Base-by-base conservation (phyloP, 192 early-diverging fungal genomes). In the Phycomyces blakesleeanus region DNA sequence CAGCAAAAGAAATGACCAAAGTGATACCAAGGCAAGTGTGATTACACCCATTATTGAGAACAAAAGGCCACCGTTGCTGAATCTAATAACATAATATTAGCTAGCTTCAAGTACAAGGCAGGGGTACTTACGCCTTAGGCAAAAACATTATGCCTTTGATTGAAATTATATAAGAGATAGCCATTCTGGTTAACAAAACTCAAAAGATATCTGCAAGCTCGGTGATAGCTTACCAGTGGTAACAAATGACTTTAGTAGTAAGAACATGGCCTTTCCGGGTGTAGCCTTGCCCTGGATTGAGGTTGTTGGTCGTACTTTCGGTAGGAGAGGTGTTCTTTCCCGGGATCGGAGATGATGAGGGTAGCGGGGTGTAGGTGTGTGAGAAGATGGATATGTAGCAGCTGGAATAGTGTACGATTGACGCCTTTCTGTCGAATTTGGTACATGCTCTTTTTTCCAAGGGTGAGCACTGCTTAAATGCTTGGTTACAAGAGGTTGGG, bases 221-320 rank as follows among this genome's bases (percentile, higher is more conserved):
- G 29, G 3, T 7, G 29, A 34, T n/a, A 12, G n/a, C 12, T 39
- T 62, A 70, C 68, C 71, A 27, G 71, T 73, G 26, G 65, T 66
- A 24, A 73, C 86, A 85, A 92, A 92, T 4, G 90, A 81, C 75
- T 92, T 92, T 18, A 92, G 76, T 47, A 92, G 76, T 64, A 92
- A 66, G 64, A 90, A 89, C n/a, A 89, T 83, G 12, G 89, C 87
- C 68, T 90, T 89, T 8, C 75, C 69, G 4, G 89, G 84, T 20
- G 84, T 81, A 5, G 87, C 87, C 24, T 78, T 84, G 37, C 75
- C 79, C 59, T 81, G 74, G 15, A 66, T 56, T 1, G 63, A 26
- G 3, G 59, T 20, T 50, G 40, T 60, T 4, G 47, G 26, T 12
- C 40, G 55, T 5, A 64, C 42, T 34, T 61, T 55, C 2, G 50